These are phyloP conservation scores for Aspergillus phoenicis DNA, from an alignment of 2,329 filamentous ascomycete genomes.

Conservation along the genomic window DNA sequence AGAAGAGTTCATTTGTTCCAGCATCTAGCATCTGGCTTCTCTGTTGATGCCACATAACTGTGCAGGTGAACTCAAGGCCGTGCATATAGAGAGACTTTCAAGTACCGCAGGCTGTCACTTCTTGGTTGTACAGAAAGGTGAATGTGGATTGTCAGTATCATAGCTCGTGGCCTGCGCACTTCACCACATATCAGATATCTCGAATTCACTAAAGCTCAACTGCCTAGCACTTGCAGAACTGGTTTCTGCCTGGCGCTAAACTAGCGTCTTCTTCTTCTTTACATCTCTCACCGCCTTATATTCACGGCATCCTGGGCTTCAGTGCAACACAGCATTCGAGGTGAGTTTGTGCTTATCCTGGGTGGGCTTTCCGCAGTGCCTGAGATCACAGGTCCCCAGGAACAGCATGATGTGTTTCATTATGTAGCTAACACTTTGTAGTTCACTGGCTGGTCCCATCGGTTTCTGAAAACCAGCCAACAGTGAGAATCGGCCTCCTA, in stretches of 20 bases:
- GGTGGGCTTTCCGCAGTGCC: neutral
- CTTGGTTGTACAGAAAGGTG: neutral
- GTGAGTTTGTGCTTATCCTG: neutral
- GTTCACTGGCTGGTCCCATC: neutral
- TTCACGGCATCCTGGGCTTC: neutral
- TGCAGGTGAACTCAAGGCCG: neutral
- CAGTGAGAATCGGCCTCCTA: neutral
- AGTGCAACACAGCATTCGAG: neutral
- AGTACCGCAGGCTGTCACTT: neutral
- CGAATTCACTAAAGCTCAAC: neutral
- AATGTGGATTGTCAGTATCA: too few relatives aligned
- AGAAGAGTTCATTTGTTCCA: neutral
- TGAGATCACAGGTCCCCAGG: neutral
- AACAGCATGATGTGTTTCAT: neutral
- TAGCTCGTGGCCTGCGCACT: neutral
- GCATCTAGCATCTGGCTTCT: neutral
- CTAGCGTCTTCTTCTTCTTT: neutral
- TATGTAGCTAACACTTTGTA: neutral
- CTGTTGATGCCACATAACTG: neutral
- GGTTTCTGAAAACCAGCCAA: neutral
- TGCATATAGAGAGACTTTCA: neutral
- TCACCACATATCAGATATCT: neutral
- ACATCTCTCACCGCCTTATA: neutral
- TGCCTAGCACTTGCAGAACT: neutral
- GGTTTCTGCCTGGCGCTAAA: neutral